Evolutionary conservation across 2,329 filamentous ascomycete genomes (phyloP).

Genomic region (Fusarium lyarnte): DNA sequence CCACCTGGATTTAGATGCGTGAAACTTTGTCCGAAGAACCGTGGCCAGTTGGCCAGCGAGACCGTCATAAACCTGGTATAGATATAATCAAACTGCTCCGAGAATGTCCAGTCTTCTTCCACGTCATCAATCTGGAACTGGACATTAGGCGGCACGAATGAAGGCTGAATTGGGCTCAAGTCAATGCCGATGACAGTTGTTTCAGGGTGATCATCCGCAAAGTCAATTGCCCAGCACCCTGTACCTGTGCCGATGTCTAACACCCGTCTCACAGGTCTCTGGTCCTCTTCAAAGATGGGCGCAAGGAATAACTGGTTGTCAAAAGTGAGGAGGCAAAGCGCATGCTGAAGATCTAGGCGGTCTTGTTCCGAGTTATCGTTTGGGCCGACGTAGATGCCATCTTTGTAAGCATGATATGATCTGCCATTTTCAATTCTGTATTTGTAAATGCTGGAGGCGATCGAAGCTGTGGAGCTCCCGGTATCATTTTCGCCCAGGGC

Average conservation of each 20-base stretch:
- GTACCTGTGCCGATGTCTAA: slow-evolving; percentile 42
- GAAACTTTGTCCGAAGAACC: slow-evolving; percentile 33
- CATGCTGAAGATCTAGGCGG: slow-evolving; percentile 34
- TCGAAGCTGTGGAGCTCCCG: slow-evolving; percentile 26
- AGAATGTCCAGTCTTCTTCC: slow-evolving; percentile 38
- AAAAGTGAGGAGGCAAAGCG: slow-evolving; percentile 40
- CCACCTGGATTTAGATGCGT: slow-evolving; percentile 34
- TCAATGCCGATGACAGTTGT: slow-evolving; percentile 29
- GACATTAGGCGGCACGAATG: slow-evolving; percentile 35
- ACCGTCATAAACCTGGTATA: slow-evolving; percentile 35
- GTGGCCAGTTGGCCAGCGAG: slow-evolving; percentile 29
- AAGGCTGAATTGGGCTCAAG: slow-evolving; percentile 33
- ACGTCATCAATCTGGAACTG: slow-evolving; percentile 40
- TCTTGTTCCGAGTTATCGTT: slow-evolving; percentile 22
- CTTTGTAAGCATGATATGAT: slow-evolving; percentile 43
- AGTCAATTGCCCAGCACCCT: slow-evolving; percentile 42
- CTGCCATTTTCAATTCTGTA: slow-evolving; percentile 41
- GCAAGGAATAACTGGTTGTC: slow-evolving; percentile 35
- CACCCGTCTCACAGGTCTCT: slow-evolving; percentile 16
- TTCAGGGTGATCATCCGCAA: slow-evolving; percentile 32
- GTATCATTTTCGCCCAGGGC: not conserved
- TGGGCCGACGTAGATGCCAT: slow-evolving; percentile 21
- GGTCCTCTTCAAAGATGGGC: slow-evolving; percentile 6
- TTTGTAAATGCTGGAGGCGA: slow-evolving; percentile 30
- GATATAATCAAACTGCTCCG: slow-evolving; percentile 39